phyloP scores from a whole-genome alignment of 2,329 filamentous ascomycete species.

The Helicocarpus griseus region DNA sequence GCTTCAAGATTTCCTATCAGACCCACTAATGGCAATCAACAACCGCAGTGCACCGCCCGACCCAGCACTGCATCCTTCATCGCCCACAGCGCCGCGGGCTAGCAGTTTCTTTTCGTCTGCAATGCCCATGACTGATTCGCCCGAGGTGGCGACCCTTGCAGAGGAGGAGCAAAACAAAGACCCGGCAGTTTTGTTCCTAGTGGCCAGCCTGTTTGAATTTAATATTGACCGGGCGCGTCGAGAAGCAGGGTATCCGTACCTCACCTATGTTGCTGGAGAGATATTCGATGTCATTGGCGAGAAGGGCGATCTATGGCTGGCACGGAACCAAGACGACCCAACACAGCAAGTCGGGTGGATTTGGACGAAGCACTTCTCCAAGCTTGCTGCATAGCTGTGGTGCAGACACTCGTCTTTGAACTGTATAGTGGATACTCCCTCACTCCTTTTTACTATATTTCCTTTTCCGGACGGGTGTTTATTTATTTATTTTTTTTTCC shows the following conservation, averaged over 20 bases:
- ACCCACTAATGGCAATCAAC: conserved; percentile 18
- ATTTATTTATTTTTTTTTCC: too few species aligned
- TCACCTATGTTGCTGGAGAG: conserved; percentile 92
- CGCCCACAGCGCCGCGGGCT: conserved; percentile 44
- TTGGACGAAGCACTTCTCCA: conserved; percentile 95
- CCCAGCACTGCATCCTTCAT: conserved; percentile 20
- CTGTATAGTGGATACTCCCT: not conserved
- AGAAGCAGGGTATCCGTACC: conserved; percentile 89
- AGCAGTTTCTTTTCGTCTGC: conserved; percentile 81
- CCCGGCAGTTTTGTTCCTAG: conserved; percentile 66
- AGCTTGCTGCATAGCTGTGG: conserved; percentile 23
- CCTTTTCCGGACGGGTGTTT: not conserved
- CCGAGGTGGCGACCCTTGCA: conserved; percentile 15
- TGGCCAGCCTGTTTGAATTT: conserved; percentile 91
- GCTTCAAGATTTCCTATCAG: conserved; percentile 30
- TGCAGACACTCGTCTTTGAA: not conserved
- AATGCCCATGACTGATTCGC: conserved; percentile 64
- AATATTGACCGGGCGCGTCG: conserved; percentile 87
- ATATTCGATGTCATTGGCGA: conserved; percentile 90
- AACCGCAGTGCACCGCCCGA: conserved; percentile 17
- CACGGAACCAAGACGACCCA: conserved; percentile 89
- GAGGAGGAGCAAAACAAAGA: conserved; percentile 27
- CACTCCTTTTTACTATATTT: too few species aligned
- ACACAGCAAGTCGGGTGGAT: conserved; percentile 83
- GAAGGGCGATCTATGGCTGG: conserved; percentile 95